These are phyloP conservation scores for Sporothrix luriei DNA, from an alignment of 2,329 filamentous ascomycete genomes.

Conservation along the genomic window DNA sequence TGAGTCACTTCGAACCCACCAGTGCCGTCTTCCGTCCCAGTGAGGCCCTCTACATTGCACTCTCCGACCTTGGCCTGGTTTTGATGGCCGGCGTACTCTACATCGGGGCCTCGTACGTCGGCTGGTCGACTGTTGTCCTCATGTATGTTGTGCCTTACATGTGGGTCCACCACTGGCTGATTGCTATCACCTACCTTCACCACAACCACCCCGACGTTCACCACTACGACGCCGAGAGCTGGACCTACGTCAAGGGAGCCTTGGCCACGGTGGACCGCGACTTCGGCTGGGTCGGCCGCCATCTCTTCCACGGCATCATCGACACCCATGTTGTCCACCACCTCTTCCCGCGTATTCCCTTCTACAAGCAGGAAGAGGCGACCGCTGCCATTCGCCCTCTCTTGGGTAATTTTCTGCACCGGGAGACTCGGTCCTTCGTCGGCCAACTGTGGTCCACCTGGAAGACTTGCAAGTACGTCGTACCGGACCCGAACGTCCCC, in stretches of 20 bases:
- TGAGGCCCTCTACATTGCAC: slow-evolving; percentile 81
- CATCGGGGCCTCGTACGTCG: slow-evolving; percentile 73
- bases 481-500: slow-evolving; percentile 45
- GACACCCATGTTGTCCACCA: slow-evolving; percentile 97
- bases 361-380: slow-evolving; percentile 38
- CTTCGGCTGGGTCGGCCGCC: slow-evolving; percentile 89
- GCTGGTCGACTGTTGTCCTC: slow-evolving; percentile 81
- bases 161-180: slow-evolving; percentile 99
- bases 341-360: slow-evolving; percentile 80
- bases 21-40: slow-evolving; percentile 91
- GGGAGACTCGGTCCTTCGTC: slow-evolving; percentile 61
- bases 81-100: slow-evolving; percentile 65
- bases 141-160: slow-evolving; percentile 96
- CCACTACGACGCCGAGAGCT: slow-evolving; percentile 80
- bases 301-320: slow-evolving; percentile 89
- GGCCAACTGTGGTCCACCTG: slow-evolving; percentile 52
- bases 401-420: slow-evolving; percentile 93
- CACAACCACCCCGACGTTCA: slow-evolving; percentile 92
- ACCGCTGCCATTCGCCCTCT: slow-evolving; percentile 62
- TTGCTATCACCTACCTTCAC: slow-evolving; percentile 95
- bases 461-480: slow-evolving; percentile 53
- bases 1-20: slow-evolving; percentile 91
- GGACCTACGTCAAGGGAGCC: slow-evolving; percentile 90
- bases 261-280: slow-evolving; percentile 95
- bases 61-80: slow-evolving; percentile 81